phyloP scores from a whole-genome alignment of 2,329 filamentous ascomycete genomes.

The Fusarium nelsonii region DNA sequence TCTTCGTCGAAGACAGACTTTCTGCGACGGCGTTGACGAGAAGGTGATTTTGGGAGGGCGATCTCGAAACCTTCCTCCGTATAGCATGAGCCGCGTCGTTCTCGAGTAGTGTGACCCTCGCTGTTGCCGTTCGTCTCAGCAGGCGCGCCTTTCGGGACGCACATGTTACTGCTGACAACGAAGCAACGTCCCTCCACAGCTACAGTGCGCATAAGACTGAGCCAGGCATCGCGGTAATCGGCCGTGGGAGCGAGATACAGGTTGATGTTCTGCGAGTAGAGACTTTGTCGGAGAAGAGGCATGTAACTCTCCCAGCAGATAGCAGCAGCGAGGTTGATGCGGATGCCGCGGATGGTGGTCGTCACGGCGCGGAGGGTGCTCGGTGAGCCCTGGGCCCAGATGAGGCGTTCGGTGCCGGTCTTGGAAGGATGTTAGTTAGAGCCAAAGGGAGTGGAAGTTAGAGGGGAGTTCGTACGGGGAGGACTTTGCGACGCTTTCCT shows the following conservation, averaged over 20 bases:
- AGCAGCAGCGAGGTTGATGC: slow-evolving; percentile 83
- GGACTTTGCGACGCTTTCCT: slow-evolving; percentile 91
- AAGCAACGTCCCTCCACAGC: slow-evolving; percentile 86
- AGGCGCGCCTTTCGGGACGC: slow-evolving; percentile 60
- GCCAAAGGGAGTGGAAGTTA: neutral
- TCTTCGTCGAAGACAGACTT: slow-evolving; percentile 65
- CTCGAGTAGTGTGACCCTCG: neutral
- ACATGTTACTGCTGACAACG: slow-evolving; percentile 89
- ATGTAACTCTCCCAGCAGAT: slow-evolving; percentile 99
- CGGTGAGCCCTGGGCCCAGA: slow-evolving; percentile 90
- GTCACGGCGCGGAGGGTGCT: slow-evolving; percentile 83
- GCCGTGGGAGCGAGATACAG: slow-evolving; percentile 92
- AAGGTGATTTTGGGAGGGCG: slow-evolving; percentile 54
- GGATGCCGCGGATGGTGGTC: slow-evolving; percentile 82
- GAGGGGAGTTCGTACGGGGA: slow-evolving; percentile 72
- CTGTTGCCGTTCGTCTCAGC: slow-evolving; percentile 7
- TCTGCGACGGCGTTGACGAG: slow-evolving; percentile 45
- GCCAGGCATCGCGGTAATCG: slow-evolving; percentile 85
- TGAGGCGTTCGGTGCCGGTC: slow-evolving; percentile 83
- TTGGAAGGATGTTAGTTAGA: slow-evolving; percentile 46
- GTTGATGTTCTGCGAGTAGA: slow-evolving; percentile 93
- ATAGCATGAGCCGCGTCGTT: slow-evolving; percentile 54
- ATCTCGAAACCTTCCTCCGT: slow-evolving; percentile 63
- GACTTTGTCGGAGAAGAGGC: slow-evolving; percentile 84
- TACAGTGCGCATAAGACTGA: slow-evolving; percentile 83